A percentile compares a stretch with the other conserved stretches of the same genome.
Evolutionary conservation across 2,329 filamentous ascomycete genomes (phyloP).

Genomic region (Ophiostoma ulmi): DNA sequence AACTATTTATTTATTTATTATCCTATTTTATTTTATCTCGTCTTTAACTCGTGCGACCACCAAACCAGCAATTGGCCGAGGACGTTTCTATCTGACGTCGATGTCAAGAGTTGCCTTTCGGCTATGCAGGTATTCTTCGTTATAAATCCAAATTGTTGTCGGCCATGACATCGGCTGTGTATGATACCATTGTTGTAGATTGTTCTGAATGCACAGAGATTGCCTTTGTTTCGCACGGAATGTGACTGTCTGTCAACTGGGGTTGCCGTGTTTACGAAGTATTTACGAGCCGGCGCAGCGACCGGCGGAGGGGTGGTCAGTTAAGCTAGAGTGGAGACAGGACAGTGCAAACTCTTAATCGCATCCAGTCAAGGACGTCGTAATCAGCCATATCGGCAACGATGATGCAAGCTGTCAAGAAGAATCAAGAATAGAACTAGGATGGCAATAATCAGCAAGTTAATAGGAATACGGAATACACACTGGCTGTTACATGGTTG

Average conservation of each 20-base stretch:
- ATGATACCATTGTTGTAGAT: too few species aligned
- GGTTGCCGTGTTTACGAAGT: slow-evolving; percentile 25
- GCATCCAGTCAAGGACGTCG: background rate
- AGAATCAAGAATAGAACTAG: background rate
- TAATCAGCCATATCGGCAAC: slow-evolving; percentile 3
- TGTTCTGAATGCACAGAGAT: background rate
- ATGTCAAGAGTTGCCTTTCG: background rate
- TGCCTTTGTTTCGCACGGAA: background rate
- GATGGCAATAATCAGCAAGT: background rate
- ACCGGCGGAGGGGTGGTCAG: slow-evolving; percentile 14
- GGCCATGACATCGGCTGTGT: too few species aligned
- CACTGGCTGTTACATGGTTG: background rate
- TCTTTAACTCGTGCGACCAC: slow-evolving; percentile 11
- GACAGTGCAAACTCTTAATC: background rate
- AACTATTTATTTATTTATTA: background rate
- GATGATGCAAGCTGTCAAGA: slow-evolving; percentile 7
- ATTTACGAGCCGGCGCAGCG: slow-evolving; percentile 22
- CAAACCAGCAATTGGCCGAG: slow-evolving; percentile 21
- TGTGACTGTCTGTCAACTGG: background rate
- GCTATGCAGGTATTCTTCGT: background rate
- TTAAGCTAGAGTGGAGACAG: slow-evolving; percentile 12
- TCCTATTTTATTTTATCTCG: background rate
- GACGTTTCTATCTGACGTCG: background rate
- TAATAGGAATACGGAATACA: background rate
- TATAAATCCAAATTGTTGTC: background rate